Percentiles rank a stretch among this genome's conserved stretches.
Conservation (phyloP, 2,329 filamentous ascomycete genomes). For the Fusarium nodosum region DNA sequence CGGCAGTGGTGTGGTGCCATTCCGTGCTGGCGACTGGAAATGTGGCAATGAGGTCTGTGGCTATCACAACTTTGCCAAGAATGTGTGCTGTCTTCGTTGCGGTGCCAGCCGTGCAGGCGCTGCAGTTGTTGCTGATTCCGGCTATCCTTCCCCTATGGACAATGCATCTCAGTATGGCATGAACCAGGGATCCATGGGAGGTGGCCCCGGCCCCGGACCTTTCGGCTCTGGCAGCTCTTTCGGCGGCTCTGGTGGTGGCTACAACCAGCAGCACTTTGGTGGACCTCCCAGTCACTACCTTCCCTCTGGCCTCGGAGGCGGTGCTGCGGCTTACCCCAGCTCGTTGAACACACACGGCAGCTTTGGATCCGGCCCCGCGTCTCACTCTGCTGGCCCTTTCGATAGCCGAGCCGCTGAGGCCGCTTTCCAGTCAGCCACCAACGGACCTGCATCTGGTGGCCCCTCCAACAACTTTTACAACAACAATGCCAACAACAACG, state of each 20-base stretch:
- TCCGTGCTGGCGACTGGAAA: conserved; percentile 99
- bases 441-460: conserved; percentile 82
- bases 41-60: conserved; percentile 97
- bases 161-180: conserved; percentile 85
- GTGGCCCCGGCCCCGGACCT: conserved; percentile 81
- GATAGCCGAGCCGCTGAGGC: conserved; percentile 94
- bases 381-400: conserved; percentile 88
- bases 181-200: conserved; percentile 88
- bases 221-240: conserved; percentile 80
- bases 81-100: conserved; percentile 96
- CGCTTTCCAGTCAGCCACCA: conserved; percentile 90
- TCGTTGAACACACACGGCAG: conserved; percentile 79
- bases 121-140: conserved; percentile 93
- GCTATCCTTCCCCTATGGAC: conserved; percentile 92
- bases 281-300: conserved; percentile 91
- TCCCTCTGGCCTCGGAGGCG: conserved; percentile 82
- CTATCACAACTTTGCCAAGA: conserved; percentile 99
- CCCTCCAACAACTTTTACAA: conserved; percentile 68
- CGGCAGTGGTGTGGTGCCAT: conserved; percentile 89
- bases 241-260: conserved; percentile 70
- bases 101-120: conserved; percentile 94
- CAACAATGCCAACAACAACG: conserved; percentile 74
- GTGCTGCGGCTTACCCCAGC: conserved; percentile 79
- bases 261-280: conserved; percentile 87
- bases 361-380: conserved; percentile 80